Evolutionary conservation across 2,329 filamentous ascomycete species (phyloP), one percentile per base, ranked within the genome.

Genomic region (Penicillium oxalicum): DNA sequence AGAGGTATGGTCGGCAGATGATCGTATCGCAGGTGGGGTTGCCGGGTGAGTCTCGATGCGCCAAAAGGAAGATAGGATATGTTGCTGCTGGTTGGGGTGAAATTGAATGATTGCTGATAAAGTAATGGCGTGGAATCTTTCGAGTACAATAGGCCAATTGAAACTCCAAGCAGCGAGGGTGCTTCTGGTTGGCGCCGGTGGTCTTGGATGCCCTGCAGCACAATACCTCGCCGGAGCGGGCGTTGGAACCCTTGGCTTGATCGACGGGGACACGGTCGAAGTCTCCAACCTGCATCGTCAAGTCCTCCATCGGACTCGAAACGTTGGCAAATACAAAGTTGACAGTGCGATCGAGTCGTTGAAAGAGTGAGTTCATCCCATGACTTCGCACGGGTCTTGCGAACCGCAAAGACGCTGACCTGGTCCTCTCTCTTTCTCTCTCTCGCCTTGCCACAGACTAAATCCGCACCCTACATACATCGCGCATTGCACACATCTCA

Each of bases 161-260:
- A 77, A 80, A 29, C 74, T 97, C 12, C 86, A 82, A 60, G 73
- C 77, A 1, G 77, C 88, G 1, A 81, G 77, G 18, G 83, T 96
- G 4, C 77, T 97, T 6, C 76, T 98, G 40, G 79, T 98, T 25
- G 93, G 93, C 9, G 84, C 88, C 2, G 93, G 93, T 5, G 93
- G 93, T 0, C 74, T 98, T 9, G 93, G 93, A 9, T 97, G 89
- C 65, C 93, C 93, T 9, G 90, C 93, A 9, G 88, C 91, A 0
- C 80, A 87, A n/a, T 98, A 98, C 64, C 80, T 98, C 1, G 88
- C 90, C 8, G 91, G 89, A 24, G 87, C 93, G 1, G 93, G 93
- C 0, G 79, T 96, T 1, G 90, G 91, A 7, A 87, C 78, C 0
- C 70, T 98, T 13, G 91, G 91, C 0, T 74, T 98, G 6, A 81